These are phyloP conservation scores for Fusarium agapanthi DNA, from an alignment of 2,329 filamentous ascomycete genomes.

Conservation along the genomic window DNA sequence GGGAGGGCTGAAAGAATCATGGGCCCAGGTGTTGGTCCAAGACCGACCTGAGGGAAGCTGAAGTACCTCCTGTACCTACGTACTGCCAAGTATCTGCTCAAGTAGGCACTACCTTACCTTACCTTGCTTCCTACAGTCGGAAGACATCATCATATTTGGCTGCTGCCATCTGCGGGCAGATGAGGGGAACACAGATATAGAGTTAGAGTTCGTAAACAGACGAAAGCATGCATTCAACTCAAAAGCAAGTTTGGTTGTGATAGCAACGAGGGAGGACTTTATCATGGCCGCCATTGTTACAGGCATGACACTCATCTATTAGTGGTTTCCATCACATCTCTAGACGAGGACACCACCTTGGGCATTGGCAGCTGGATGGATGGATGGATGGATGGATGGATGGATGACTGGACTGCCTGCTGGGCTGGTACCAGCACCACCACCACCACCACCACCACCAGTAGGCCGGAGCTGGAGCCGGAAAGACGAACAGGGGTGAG, in stretches of 20 bases:
- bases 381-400: background rate
- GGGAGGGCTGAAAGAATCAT: slow-evolving; percentile 50
- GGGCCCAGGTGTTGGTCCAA: slow-evolving; percentile 37
- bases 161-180: background rate
- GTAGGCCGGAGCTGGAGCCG: slow-evolving; percentile 38
- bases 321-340: slow-evolving; percentile 13
- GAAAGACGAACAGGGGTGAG: slow-evolving; percentile 32
- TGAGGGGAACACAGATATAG: background rate
- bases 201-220: background rate
- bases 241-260: background rate
- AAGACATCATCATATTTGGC: background rate
- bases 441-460: slow-evolving; percentile 29
- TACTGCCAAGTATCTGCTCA: too few relatives aligned
- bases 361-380: slow-evolving; percentile 18
- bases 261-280: background rate
- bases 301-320: background rate
- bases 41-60: slow-evolving; percentile 8
- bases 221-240: background rate
- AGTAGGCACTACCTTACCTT: background rate
- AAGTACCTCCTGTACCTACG: background rate
- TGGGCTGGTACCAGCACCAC: slow-evolving; percentile 17
- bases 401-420: slow-evolving; percentile 1
- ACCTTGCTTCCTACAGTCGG: background rate
- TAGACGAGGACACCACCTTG: slow-evolving; percentile 26
- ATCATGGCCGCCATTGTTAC: background rate